These are phyloP conservation scores for Coniochaeta prunicola DNA, from an alignment of 2,329 filamentous ascomycete genomes.

Conservation along the genomic window DNA sequence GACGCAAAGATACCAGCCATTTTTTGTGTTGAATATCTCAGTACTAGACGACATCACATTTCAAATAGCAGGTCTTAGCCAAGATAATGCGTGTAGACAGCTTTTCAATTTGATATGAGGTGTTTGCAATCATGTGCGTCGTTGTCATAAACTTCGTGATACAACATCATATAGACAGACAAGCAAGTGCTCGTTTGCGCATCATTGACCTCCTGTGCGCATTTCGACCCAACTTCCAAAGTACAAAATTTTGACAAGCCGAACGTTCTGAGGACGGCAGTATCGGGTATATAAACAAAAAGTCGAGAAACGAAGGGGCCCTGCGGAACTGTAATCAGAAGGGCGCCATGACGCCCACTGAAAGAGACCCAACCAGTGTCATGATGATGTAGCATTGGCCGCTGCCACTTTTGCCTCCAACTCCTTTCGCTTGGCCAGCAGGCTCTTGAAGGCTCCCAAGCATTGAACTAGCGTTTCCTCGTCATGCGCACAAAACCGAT, in stretches of 20 bases:
- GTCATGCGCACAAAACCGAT: slow-evolving; percentile 66
- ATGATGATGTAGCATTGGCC: slow-evolving; percentile 11
- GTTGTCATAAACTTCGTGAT: background rate
- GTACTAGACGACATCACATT: background rate
- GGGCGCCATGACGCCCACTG: background rate
- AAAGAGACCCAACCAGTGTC: background rate
- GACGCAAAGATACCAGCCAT: background rate
- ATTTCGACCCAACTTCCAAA: background rate
- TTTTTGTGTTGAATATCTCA: background rate
- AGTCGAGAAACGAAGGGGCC: background rate
- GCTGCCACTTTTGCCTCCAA: slow-evolving; percentile 42
- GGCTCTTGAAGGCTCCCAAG: slow-evolving; percentile 85
- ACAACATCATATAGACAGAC: background rate
- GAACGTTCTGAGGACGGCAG: background rate
- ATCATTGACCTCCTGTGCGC: background rate
- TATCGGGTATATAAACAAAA: slow-evolving; percentile 1
- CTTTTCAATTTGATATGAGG: background rate
- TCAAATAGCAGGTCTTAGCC: background rate
- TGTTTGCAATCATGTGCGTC: background rate
- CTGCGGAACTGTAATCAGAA: background rate
- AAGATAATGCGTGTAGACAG: background rate
- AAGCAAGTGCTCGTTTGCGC: background rate
- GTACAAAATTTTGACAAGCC: background rate
- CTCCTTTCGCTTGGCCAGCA: slow-evolving; percentile 64
- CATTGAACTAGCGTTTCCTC: slow-evolving; percentile 80